Evolutionary conservation across 1,139 yeast species (phyloP).

Genomic region (Taphrina flavorubra): DNA sequence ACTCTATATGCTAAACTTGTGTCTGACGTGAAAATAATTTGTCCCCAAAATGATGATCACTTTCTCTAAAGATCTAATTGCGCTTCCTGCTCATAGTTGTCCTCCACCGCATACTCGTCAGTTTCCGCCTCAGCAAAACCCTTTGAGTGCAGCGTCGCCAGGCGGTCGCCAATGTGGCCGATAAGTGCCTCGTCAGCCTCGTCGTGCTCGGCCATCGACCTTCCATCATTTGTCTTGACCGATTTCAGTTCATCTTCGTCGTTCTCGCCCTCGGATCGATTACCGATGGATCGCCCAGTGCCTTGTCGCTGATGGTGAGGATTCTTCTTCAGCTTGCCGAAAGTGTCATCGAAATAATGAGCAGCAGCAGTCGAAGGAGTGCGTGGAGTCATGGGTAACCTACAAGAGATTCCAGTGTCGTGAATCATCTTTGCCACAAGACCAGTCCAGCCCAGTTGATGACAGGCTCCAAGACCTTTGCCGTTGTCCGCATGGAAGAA

Average conservation of each 20-base stretch:
- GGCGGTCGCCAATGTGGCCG: constrained; percentile 27
- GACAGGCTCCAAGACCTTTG: constrained; percentile 91
- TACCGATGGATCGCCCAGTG: constrained; percentile 40
- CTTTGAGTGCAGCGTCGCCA: constrained; percentile 21
- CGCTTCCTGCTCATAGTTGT: constrained; percentile 30
- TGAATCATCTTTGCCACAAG: constrained; percentile 91
- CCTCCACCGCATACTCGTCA: constrained; percentile 35
- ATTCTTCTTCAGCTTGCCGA: constrained; percentile 34
- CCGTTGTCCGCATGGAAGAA: constrained; percentile 96
- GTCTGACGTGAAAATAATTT: neutral
- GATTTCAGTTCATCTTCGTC: constrained; percentile 23
- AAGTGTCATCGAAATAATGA: constrained; percentile 53
- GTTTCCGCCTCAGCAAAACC: constrained; percentile 28
- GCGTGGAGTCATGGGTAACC: constrained; percentile 50
- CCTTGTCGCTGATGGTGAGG: constrained; percentile 41
- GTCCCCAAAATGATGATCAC: neutral
- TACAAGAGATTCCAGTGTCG: constrained; percentile 54
- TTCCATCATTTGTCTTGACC: constrained; percentile 39
- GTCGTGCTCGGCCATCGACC: constrained; percentile 26
- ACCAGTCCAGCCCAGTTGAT: constrained; percentile 98
- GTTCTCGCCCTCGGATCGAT: constrained; percentile 24
- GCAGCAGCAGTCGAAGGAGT: constrained; percentile 54
- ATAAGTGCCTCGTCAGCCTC: constrained; percentile 34
- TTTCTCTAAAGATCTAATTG: constrained; percentile 25
- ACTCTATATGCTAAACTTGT: constrained; percentile 6